phyloP scores from a whole-genome alignment of 2,329 filamentous ascomycete genomes.

The Nothophoma quercina region DNA sequence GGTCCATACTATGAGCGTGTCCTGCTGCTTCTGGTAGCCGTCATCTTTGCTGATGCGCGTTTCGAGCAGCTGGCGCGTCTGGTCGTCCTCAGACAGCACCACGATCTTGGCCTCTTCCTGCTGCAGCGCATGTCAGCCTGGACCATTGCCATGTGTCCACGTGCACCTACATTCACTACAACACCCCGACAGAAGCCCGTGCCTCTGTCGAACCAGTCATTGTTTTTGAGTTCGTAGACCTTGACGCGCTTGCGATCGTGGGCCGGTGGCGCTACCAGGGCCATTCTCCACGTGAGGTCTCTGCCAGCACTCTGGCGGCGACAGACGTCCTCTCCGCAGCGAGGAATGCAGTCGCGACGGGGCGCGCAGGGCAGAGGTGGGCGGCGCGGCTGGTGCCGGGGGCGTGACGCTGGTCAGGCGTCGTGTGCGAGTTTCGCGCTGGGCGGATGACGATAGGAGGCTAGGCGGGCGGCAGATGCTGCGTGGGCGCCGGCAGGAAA shows the following conservation, averaged over 20 bases:
- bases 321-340: conserved; percentile 46
- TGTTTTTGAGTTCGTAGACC: conserved; percentile 97
- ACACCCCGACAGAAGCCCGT: conserved; percentile 92
- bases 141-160: conserved; percentile 10
- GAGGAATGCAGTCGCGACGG: conserved; percentile 37
- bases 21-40: conserved; percentile 98
- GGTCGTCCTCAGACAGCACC: conserved; percentile 93
- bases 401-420: conserved; percentile 17
- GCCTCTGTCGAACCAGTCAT: conserved; percentile 98
- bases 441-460: conserved; percentile 33
- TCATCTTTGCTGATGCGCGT: conserved; percentile 92
- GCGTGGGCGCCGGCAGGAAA: conserved; percentile 4
- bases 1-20: conserved; percentile 98
- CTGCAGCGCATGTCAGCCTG: conserved; percentile 59
- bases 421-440: conserved; percentile 26
- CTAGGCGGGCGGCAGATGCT: conserved; percentile 24
- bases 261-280: conserved; percentile 53
- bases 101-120: conserved; percentile 86
- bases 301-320: conserved; percentile 45
- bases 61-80: conserved; percentile 81
- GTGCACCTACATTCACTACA: conserved; percentile 70
- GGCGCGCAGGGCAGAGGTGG: conserved; percentile 26
- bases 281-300: conserved; percentile 44
- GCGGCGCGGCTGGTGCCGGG: conserved; percentile 9
- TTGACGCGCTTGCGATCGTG: conserved; percentile 78